Percentiles rank a stretch among this genome's conserved stretches.
Evolutionary conservation across 768 basidiomycete genomes (phyloP).

Genomic region (Clavulina sp.): DNA sequence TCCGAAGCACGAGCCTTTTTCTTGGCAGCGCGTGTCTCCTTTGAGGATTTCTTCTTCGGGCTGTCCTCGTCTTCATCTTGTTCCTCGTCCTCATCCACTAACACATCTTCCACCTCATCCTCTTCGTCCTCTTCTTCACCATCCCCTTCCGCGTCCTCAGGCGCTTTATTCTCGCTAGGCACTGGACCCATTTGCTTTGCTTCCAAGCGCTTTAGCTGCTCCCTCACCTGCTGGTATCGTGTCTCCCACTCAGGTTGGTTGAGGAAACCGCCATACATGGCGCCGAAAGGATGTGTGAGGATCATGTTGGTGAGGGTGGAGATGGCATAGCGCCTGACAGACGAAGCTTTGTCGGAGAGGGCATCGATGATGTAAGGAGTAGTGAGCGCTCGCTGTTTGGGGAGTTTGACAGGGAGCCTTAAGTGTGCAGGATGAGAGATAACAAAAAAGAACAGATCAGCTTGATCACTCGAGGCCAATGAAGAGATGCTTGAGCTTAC

Average conservation of each 20-base stretch:
- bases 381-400: slow-evolving; percentile 63
- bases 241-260: slow-evolving; percentile 55
- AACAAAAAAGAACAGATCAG: neutral
- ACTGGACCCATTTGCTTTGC: slow-evolving; percentile 21
- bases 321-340: slow-evolving; percentile 73
- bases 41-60: slow-evolving; percentile 28
- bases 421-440: neutral
- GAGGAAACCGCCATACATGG: slow-evolving; percentile 68
- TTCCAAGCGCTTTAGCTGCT: slow-evolving; percentile 57
- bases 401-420: slow-evolving; percentile 55
- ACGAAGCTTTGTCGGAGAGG: slow-evolving; percentile 78
- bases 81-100: slow-evolving; percentile 20
- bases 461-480: neutral
- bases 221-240: slow-evolving; percentile 42
- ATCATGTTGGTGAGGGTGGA: slow-evolving; percentile 58
- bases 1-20: slow-evolving; percentile 2
- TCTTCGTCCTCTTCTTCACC: slow-evolving; percentile 16
- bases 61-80: slow-evolving; percentile 23
- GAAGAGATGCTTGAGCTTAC: slow-evolving; percentile 17
- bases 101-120: slow-evolving; percentile 26
- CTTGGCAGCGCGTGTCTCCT: slow-evolving; percentile 14
- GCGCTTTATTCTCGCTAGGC: slow-evolving; percentile 22
- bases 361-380: slow-evolving; percentile 61
- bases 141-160: slow-evolving; percentile 23
- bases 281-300: slow-evolving; percentile 74